Evolutionary conservation across 768 basidiomycete species (phyloP).

Genomic region (Coprinopsis marcescibilis): DNA sequence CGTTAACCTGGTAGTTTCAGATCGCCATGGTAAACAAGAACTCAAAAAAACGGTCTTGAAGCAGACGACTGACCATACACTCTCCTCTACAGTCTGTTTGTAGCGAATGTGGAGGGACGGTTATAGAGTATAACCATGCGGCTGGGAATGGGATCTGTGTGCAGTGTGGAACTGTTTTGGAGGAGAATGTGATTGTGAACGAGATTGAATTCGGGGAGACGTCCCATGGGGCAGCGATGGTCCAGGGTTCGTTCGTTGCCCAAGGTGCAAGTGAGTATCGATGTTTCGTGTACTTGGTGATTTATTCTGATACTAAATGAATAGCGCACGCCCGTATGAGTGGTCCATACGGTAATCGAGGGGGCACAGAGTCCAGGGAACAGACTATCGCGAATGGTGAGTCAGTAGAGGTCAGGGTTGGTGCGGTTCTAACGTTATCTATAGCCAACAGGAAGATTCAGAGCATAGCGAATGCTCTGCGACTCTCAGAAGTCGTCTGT

Average conservation of each 20-base stretch:
- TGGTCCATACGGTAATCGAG: constrained; percentile 76
- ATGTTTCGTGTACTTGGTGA: constrained; percentile 1
- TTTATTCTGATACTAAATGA: neutral
- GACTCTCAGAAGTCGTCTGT: constrained; percentile 73
- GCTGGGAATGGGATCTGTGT: constrained; percentile 85
- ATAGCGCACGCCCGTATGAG: constrained; percentile 78
- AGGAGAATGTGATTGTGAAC: constrained; percentile 90
- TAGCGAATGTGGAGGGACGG: constrained; percentile 73
- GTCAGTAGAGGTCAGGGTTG: constrained; percentile 20
- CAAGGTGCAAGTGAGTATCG: constrained; percentile 78
- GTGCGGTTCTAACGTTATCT: constrained; percentile 7
- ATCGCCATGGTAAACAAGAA: neutral
- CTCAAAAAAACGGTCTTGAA: neutral
- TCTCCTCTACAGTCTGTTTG: constrained; percentile 47
- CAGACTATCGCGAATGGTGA: constrained; percentile 88
- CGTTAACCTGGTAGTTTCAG: neutral
- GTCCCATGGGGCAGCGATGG: constrained; percentile 86
- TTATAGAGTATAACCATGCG: constrained; percentile 80
- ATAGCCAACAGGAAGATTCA: constrained; percentile 80
- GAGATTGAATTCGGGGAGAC: constrained; percentile 97
- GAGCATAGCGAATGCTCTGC: constrained; percentile 71
- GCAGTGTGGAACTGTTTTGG: constrained; percentile 82
- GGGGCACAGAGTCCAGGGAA: constrained; percentile 77
- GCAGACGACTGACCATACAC: neutral
- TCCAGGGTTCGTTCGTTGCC: constrained; percentile 88